Percentiles rank a stretch among this genome's conserved stretches.
Evolutionary conservation across 73 alveolate genomes (phyloP).

Genomic region (Breviolum minutum): DNA sequence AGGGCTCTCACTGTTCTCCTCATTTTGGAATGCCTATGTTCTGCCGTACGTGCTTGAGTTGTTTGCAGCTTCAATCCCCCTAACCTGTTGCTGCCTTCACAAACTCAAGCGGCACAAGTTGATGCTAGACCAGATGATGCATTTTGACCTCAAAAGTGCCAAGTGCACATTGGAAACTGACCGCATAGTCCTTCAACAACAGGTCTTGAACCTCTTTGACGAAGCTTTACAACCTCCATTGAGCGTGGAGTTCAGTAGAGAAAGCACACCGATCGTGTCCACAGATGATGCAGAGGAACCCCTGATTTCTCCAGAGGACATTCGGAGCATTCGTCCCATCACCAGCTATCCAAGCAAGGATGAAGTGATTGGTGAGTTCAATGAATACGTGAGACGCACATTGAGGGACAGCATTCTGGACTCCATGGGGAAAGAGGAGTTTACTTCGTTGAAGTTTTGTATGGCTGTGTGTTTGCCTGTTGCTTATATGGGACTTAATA

Average conservation of each 20-base stretch:
- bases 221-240: conserved; percentile 38
- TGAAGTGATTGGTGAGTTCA: not conserved
- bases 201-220: conserved; percentile 8
- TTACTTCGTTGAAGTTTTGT: conserved; percentile 7
- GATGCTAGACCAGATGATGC: not conserved
- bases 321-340: conserved; percentile 17
- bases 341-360: conserved; percentile 36
- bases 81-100: not conserved
- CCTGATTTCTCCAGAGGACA: not conserved
- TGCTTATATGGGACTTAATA: not conserved
- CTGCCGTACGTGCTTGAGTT: not conserved
- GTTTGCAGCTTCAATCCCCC: not conserved
- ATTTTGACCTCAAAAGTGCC: not conserved
- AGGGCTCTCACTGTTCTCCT: not conserved
- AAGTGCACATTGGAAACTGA: not conserved
- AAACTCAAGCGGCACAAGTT: not conserved
- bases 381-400: conserved; percentile 27
- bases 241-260: not conserved
- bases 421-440: not conserved
- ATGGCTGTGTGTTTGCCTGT: not conserved
- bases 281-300: not conserved
- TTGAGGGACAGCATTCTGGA: conserved; percentile 1
- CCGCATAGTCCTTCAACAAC: not conserved
- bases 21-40: not conserved
- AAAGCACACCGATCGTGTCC: not conserved